These are phyloP conservation scores for Cladophialophora immunda DNA, from an alignment of 2,329 filamentous ascomycete genomes.

Conservation along the genomic window DNA sequence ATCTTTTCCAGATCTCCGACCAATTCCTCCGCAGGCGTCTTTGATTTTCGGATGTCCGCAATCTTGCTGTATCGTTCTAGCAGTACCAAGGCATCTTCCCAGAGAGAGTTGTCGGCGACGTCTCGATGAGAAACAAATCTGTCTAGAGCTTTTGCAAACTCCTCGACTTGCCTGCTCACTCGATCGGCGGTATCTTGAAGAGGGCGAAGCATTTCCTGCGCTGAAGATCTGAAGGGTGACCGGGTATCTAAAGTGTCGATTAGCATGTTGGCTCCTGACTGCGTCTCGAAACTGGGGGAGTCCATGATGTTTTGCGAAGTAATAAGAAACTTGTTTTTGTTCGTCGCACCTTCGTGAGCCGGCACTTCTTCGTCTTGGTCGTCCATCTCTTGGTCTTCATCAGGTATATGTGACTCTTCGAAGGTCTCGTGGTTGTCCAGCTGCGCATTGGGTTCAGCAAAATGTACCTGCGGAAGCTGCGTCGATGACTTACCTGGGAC, in stretches of 20 bases:
- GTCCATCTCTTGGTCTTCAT: constrained; percentile 42
- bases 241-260: constrained; percentile 37
- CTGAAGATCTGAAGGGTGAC: constrained; percentile 40
- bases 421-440: constrained; percentile 7
- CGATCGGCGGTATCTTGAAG: constrained; percentile 72
- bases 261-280: constrained; percentile 42
- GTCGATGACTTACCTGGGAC: constrained; percentile 26
- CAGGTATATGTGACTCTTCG: constrained; percentile 11
- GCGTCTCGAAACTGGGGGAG: neutral
- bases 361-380: constrained; percentile 45
- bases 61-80: constrained; percentile 70
- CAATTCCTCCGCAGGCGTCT: constrained; percentile 38
- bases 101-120: constrained; percentile 48
- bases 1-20: constrained; percentile 66
- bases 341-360: constrained; percentile 39
- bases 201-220: constrained; percentile 64
- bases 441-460: constrained; percentile 11
- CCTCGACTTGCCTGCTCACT: constrained; percentile 82
- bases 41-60: constrained; percentile 55
- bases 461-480: neutral
- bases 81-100: constrained; percentile 73
- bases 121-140: constrained; percentile 65
- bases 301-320: neutral
- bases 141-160: constrained; percentile 84
- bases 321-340: constrained; percentile 4